Evolutionary conservation across 2,329 filamentous ascomycete genomes (phyloP).

Genomic region (Colletotrichum tropicicola): DNA sequence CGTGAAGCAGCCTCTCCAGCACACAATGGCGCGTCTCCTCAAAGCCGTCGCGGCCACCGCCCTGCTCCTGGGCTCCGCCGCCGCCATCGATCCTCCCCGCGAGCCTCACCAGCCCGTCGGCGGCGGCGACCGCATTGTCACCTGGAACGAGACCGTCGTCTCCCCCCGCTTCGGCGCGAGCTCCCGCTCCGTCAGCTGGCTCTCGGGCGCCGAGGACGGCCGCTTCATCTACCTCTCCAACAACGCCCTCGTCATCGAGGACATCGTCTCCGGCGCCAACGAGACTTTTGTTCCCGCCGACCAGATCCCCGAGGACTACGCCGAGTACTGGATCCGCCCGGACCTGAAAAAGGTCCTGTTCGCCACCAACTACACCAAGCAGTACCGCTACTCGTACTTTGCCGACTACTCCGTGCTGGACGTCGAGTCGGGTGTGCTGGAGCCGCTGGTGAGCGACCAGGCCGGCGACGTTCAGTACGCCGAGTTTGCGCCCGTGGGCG

Average conservation of each 20-base stretch:
- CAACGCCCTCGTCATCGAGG: constrained; percentile 66
- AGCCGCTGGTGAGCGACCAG: constrained; percentile 66
- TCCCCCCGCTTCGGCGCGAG: constrained; percentile 53
- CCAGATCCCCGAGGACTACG: constrained; percentile 62
- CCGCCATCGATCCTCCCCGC: constrained; percentile 59
- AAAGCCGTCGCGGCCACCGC: constrained; percentile 15
- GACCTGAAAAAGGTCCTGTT: constrained; percentile 68
- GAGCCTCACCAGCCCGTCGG: constrained; percentile 63
- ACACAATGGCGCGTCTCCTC: constrained; percentile 26
- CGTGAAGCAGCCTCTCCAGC: no score
- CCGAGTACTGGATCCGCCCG: constrained; percentile 69
- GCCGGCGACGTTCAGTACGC: constrained; percentile 74
- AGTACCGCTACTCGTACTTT: constrained; percentile 75
- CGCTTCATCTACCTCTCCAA: constrained; percentile 64
- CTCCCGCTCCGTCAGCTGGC: constrained; percentile 63
- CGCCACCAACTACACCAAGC: constrained; percentile 72
- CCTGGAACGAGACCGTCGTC: constrained; percentile 67
- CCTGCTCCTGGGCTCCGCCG: constrained; percentile 19
- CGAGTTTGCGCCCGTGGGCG: constrained; percentile 64
- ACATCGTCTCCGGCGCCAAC: constrained; percentile 66
- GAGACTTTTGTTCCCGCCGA: constrained; percentile 67
- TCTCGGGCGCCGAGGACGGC: constrained; percentile 66
- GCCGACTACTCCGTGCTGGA: constrained; percentile 73
- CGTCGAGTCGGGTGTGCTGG: constrained; percentile 62
- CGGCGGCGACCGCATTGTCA: constrained; percentile 64